Evolutionary conservation across 2,329 filamentous ascomycete genomes (phyloP).

Genomic region (Ascochyta rabiei): DNA sequence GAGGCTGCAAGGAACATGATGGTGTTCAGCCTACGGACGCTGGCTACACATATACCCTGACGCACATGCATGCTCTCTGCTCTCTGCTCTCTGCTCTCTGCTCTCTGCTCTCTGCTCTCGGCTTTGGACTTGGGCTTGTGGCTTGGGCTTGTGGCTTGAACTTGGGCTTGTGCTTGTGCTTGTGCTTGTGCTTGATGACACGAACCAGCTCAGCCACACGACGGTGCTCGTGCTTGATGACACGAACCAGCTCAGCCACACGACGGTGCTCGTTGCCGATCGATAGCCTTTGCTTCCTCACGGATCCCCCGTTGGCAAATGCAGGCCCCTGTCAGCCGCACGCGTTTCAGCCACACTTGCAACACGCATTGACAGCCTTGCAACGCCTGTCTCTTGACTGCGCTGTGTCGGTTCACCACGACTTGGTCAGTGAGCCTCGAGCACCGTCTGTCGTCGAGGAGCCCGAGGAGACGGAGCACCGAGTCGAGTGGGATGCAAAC

Average conservation of each 20-base stretch:
- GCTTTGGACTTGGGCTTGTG: background rate
- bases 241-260: conserved; percentile 5
- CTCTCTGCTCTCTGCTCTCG: background rate
- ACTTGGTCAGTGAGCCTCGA: background rate
- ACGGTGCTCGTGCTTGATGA: too few relatives aligned
- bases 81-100: background rate
- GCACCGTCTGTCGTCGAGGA: background rate
- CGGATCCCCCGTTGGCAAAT: conserved; percentile 5
- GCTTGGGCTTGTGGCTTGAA: too few relatives aligned
- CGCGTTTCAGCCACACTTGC: conserved; percentile 17
- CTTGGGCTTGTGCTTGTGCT: too few relatives aligned
- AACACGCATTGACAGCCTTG: conserved; percentile 5
- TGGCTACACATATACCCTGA: background rate
- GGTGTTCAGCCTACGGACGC: background rate
- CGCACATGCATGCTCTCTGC: conserved; percentile 1
- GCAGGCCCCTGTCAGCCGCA: conserved; percentile 9
- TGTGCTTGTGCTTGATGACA: background rate
- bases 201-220: conserved; percentile 7
- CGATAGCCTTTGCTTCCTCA: background rate
- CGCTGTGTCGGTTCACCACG: background rate
- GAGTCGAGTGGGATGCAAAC: too few relatives aligned
- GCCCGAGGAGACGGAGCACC: too few relatives aligned
- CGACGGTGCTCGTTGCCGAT: conserved; percentile 7
- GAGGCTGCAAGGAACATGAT: background rate
- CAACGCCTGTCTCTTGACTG: background rate